Conservation (phyloP, 1,139 yeast species). For the Candida smagusa region DNA sequence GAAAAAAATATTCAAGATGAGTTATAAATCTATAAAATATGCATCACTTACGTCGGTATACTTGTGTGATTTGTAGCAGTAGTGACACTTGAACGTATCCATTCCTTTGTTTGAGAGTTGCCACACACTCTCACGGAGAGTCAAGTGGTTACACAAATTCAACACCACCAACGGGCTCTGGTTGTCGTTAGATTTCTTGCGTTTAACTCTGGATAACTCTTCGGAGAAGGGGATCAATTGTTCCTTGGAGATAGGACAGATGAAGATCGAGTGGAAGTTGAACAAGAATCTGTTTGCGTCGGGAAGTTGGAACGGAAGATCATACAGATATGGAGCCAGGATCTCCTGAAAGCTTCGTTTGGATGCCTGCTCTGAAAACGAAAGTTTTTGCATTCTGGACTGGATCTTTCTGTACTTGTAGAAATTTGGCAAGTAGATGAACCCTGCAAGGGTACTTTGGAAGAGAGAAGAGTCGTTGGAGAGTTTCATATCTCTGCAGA, state of each 20-base stretch:
- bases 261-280: conserved; percentile 78
- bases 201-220: conserved; percentile 19
- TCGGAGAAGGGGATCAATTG: conserved; percentile 49
- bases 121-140: conserved; percentile 44
- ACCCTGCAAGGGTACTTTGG: conserved; percentile 66
- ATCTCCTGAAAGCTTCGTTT: neutral
- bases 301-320: conserved; percentile 44
- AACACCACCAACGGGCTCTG: conserved; percentile 44
- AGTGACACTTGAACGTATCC: conserved; percentile 46
- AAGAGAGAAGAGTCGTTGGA: conserved; percentile 72
- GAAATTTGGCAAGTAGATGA: conserved; percentile 67
- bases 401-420: conserved; percentile 58
- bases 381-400: conserved; percentile 32
- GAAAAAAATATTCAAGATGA: neutral
- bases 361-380: conserved; percentile 7
- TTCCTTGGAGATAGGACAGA: conserved; percentile 88
- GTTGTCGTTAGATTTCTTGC: conserved; percentile 11
- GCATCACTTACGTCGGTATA: conserved; percentile 42
- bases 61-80: conserved; percentile 47
- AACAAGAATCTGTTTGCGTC: conserved; percentile 41
- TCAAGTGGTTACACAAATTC: conserved; percentile 44
- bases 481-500: conserved; percentile 59
- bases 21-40: conserved; percentile 39
- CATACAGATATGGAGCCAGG: conserved; percentile 27
- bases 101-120: conserved; percentile 40